Conservation (phyloP, 192 early-diverging fungal species). For the Chytriomyces hyalinus region DNA sequence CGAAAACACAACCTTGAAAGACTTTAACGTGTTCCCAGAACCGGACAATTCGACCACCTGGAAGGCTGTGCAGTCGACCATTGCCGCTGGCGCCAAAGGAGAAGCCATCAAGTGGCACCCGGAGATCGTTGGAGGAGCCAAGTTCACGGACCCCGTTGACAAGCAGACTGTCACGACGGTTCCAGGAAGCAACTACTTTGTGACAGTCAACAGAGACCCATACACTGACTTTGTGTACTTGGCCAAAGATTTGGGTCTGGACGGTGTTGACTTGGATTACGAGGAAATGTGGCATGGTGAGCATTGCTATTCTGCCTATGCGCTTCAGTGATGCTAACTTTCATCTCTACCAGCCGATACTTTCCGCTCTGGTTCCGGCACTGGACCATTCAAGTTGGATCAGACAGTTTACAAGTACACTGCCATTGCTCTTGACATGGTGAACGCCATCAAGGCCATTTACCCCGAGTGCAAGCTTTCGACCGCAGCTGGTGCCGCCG, state of each 20-base stretch:
- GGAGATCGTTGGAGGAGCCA: background rate
- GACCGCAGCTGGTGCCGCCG: slow-evolving; percentile 13
- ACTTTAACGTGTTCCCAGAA: slow-evolving; percentile 29
- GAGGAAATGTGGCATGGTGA: slow-evolving; percentile 14
- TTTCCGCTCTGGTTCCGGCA: background rate
- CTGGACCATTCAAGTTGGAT: slow-evolving; percentile 11
- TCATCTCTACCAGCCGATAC: background rate
- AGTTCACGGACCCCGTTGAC: background rate
- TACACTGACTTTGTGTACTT: background rate
- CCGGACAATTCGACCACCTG: slow-evolving; percentile 13
- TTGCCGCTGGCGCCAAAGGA: slow-evolving; percentile 1
- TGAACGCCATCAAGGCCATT: slow-evolving; percentile 7
- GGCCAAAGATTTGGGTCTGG: slow-evolving; percentile 3
- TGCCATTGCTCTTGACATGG: slow-evolving; percentile 1
- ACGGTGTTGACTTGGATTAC: slow-evolving; percentile 14
- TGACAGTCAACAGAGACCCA: background rate
- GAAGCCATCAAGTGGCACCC: slow-evolving; percentile 2
- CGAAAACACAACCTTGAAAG: background rate
- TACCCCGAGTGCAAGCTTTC: slow-evolving; percentile 14
- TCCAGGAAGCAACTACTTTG: background rate
- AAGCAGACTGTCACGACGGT: background rate
- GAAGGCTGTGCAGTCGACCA: background rate
- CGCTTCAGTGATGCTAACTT: background rate
- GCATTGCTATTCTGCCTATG: background rate
- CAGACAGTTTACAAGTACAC: slow-evolving; percentile 37